Evolutionary conservation across 306 rosid genomes (phyloP), one percentile per base, ranked within the genome.

Genomic region (Echinosophora koreensis): DNA sequence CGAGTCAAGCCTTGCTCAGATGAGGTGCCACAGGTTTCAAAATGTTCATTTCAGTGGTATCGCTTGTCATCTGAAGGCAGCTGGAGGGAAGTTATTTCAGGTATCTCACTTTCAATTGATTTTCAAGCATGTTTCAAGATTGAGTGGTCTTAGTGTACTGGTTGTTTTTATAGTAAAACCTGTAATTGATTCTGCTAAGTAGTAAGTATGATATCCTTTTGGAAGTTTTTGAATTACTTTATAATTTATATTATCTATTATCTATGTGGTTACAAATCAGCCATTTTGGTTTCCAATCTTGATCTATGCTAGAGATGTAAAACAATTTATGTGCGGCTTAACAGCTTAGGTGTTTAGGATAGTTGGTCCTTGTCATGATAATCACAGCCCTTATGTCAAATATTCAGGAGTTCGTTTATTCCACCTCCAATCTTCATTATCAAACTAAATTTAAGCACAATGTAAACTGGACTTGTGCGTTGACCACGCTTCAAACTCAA

Each of bases 31-130:
- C 89, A 79, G 6, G 87, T 89, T 69, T 84, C 91, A 18, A 88
- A 84, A 77, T 92, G 97, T 74, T 89, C 82, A n/a, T 81, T 94
- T 77, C 97, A 92, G 83, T 94, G 98, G 98, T 90, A 84, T 84
- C 92, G 98, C 49, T 84, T 90, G 61, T 94, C 98, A 47, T 79
- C 84, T 41, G 98, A 92, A 57, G 91, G 95, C 54, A 92, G 89
- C 87, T 86, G 95, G 89, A 91, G 90, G 69, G 97, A 94, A 85
- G 87, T 80, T 46, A 90, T 94, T 81, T 89, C 97, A 84, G 97
- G 98, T 90, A 87, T 70, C 13, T 56, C 30, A 17, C 68, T 59
- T 57, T 66, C 60, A 71, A 11, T 51, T 55, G 38, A 64, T 72
- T 66, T 76, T 62, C 64, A 61, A 34, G 28, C 62, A 61, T 51